Conservation (phyloP, 2,329 filamentous ascomycete genomes). For the Pestalotiopsis sp. region DNA sequence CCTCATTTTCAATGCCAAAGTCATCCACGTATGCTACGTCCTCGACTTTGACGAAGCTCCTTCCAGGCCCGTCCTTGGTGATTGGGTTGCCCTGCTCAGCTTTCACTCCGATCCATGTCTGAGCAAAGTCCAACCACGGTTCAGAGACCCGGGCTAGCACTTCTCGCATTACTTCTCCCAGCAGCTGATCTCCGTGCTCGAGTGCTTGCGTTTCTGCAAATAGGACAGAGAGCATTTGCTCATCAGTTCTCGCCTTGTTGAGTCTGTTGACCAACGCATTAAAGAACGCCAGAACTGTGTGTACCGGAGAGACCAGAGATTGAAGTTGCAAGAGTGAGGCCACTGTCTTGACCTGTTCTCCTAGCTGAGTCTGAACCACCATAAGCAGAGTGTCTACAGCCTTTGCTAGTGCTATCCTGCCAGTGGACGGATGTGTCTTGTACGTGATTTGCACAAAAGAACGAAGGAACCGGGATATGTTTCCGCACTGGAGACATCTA, state of each 20-base stretch:
- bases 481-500: conserved; percentile 50
- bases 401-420: conserved; percentile 54
- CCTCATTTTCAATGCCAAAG: conserved; percentile 57
- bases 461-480: conserved; percentile 47
- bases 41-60: conserved; percentile 64
- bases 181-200: conserved; percentile 63
- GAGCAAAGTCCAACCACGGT: conserved; percentile 69
- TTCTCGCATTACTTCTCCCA: conserved; percentile 68
- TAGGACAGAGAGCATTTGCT: conserved; percentile 62
- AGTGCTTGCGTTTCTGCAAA: conserved; percentile 64
- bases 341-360: conserved; percentile 41
- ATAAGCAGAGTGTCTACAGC: conserved; percentile 51
- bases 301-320: conserved; percentile 47
- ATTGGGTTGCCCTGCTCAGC: conserved; percentile 58
- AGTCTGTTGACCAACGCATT: conserved; percentile 51
- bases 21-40: conserved; percentile 59
- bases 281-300: conserved; percentile 54
- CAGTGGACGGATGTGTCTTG: conserved; percentile 43
- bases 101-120: conserved; percentile 75
- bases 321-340: conserved; percentile 58
- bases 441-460: conserved; percentile 51
- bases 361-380: conserved; percentile 52
- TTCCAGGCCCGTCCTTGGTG: conserved; percentile 50
- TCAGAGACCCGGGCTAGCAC: conserved; percentile 64
- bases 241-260: conserved; percentile 51